phyloP scores from a whole-genome alignment of 2,329 filamentous ascomycete species.

The Arthrobotrys musiformis region DNA sequence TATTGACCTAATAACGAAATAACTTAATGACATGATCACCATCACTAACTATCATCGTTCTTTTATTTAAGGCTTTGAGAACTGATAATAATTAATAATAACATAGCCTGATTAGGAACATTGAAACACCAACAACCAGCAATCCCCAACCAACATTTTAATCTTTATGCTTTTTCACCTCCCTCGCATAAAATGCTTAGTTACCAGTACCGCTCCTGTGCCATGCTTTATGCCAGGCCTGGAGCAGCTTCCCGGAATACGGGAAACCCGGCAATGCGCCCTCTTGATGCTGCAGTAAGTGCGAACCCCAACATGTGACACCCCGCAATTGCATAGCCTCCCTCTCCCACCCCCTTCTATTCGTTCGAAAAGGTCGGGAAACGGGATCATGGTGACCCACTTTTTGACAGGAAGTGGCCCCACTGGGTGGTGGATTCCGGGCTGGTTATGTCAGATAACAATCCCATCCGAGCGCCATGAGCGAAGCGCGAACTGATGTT shows the following conservation, averaged over 20 bases:
- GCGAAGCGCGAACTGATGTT: background rate
- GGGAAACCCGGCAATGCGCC: background rate
- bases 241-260: too few species aligned
- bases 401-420: background rate
- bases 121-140: background rate
- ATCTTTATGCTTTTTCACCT: background rate
- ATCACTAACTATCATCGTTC: background rate
- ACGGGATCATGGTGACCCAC: too few species aligned
- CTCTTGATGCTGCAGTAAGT: background rate
- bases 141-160: background rate
- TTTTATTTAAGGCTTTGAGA: too few species aligned
- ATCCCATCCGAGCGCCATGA: background rate
- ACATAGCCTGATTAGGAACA: background rate
- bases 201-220: too few species aligned
- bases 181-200: too few species aligned
- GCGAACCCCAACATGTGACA: background rate
- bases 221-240: too few species aligned
- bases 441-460: background rate
- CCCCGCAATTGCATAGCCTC: background rate
- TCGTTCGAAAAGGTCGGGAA: background rate
- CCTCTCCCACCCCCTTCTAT: background rate
- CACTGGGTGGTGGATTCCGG: background rate
- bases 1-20: constrained; percentile 6
- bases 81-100: too few species aligned
- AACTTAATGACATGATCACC: background rate